Percentiles rank a stretch among this genome's conserved stretches.
Conservation (phyloP, 2,329 filamentous ascomycete species). For the Cladosporium sp. region DNA sequence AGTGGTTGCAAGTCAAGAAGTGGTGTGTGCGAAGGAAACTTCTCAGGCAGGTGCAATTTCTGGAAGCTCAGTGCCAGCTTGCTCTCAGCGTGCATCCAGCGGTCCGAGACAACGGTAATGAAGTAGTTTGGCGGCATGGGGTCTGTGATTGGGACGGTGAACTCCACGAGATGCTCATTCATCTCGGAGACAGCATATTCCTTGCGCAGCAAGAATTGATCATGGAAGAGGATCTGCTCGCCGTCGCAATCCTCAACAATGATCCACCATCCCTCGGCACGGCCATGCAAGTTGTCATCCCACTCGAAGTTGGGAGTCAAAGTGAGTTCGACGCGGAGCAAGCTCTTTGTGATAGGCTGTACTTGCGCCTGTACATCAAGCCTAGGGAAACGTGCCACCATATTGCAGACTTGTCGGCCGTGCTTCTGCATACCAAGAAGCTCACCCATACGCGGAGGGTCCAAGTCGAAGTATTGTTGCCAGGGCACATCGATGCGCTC, state of each 20-base stretch:
- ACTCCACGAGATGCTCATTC: slow-evolving; percentile 92
- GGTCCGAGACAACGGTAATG: slow-evolving; percentile 86
- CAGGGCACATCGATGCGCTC: slow-evolving; percentile 94
- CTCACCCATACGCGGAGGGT: slow-evolving; percentile 94
- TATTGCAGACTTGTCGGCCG: slow-evolving; percentile 75
- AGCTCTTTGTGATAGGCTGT: slow-evolving; percentile 88
- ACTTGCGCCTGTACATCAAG: slow-evolving; percentile 90
- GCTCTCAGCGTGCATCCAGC: slow-evolving; percentile 98
- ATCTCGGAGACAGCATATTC: slow-evolving; percentile 81
- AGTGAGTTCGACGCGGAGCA: slow-evolving; percentile 84
- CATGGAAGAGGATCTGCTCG: slow-evolving; percentile 90
- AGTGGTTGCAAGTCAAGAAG: slow-evolving; percentile 88
- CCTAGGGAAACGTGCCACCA: slow-evolving; percentile 89
- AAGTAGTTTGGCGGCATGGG: slow-evolving; percentile 99
- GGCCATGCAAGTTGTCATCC: slow-evolving; percentile 85
- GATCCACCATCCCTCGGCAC: slow-evolving; percentile 93
- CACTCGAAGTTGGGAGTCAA: slow-evolving; percentile 94
- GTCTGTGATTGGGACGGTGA: slow-evolving; percentile 93
- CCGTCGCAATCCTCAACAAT: slow-evolving; percentile 96
- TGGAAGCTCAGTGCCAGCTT: slow-evolving; percentile 91
- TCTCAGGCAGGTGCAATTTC: slow-evolving; percentile 88
- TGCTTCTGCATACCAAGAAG: slow-evolving; percentile 85
- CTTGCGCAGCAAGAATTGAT: slow-evolving; percentile 86
- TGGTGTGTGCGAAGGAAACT: slow-evolving; percentile 90
- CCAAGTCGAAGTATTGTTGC: slow-evolving; percentile 91